Conservation (phyloP, 2,329 filamentous ascomycete species). For the Bipolaris zeicola region DNA sequence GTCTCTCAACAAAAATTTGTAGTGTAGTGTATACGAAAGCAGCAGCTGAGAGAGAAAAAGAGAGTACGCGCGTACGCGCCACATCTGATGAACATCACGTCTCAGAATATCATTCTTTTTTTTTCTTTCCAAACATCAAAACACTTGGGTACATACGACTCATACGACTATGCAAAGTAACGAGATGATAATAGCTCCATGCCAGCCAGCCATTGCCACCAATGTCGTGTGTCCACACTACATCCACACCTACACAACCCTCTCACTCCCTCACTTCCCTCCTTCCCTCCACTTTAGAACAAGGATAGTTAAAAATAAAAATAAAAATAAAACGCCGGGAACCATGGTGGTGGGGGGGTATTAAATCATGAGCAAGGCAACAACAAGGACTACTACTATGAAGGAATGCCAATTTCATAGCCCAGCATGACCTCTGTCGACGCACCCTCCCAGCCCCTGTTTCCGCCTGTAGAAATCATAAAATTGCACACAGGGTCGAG, state of each 20-base stretch:
- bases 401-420: slow-evolving; percentile 76
- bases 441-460: slow-evolving; percentile 90
- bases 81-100: background rate
- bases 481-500: slow-evolving; percentile 87
- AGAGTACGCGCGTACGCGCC: background rate
- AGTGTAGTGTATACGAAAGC: too few relatives aligned
- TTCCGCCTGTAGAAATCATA: slow-evolving; percentile 91
- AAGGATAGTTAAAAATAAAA: slow-evolving; percentile 3
- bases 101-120: background rate
- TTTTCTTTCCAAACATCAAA: background rate
- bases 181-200: background rate
- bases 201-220: background rate
- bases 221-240: background rate
- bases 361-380: slow-evolving; percentile 19
- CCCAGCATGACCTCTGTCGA: slow-evolving; percentile 90
- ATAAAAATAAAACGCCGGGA: slow-evolving; percentile 26
- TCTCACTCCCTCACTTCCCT: background rate
- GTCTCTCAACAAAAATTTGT: too few relatives aligned
- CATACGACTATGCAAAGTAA: background rate
- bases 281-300: background rate
- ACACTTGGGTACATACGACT: background rate
- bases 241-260: too few relatives aligned
- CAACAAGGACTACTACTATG: slow-evolving; percentile 28
- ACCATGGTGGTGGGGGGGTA: slow-evolving; percentile 24
- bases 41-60: background rate